A percentile compares a stretch with the other conserved stretches of the same genome.
Conservation (phyloP, 2,329 filamentous ascomycete genomes). For the Alternaria gansuensis region DNA sequence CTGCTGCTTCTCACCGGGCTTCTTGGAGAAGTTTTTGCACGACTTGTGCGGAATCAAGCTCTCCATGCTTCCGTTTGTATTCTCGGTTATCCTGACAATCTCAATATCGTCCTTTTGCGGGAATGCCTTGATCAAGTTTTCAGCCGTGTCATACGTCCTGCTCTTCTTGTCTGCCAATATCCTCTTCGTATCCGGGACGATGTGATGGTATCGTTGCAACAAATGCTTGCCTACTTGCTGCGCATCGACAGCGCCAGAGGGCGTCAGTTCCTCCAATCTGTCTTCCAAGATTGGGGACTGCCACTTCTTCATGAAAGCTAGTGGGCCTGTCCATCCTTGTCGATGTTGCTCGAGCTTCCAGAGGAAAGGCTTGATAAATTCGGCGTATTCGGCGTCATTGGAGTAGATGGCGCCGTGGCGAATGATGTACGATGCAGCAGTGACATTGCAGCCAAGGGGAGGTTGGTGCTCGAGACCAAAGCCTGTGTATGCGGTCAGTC, state of each 20-base stretch:
- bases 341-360: constrained; percentile 67
- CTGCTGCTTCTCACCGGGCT: constrained; percentile 44
- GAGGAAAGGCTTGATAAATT: constrained; percentile 60
- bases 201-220: constrained; percentile 62
- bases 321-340: constrained; percentile 61
- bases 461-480: constrained; percentile 58
- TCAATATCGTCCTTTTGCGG: constrained; percentile 43
- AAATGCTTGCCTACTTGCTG: constrained; percentile 69
- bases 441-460: constrained; percentile 61
- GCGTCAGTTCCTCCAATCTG: constrained; percentile 53
- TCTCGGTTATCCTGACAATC: constrained; percentile 45
- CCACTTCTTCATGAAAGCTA: constrained; percentile 67
- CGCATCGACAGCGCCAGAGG: constrained; percentile 58
- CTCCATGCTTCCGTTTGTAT: constrained; percentile 43
- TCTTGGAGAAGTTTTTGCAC: constrained; percentile 47
- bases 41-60: constrained; percentile 48
- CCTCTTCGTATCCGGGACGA: constrained; percentile 54
- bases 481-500: constrained; percentile 4
- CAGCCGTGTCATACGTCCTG: constrained; percentile 48
- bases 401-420: constrained; percentile 61
- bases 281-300: constrained; percentile 63
- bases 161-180: constrained; percentile 50
- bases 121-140: constrained; percentile 43
- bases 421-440: constrained; percentile 59
- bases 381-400: constrained; percentile 62